phyloP scores from a whole-genome alignment of 75 land plant genomes.

The Larix kaempferi region DNA sequence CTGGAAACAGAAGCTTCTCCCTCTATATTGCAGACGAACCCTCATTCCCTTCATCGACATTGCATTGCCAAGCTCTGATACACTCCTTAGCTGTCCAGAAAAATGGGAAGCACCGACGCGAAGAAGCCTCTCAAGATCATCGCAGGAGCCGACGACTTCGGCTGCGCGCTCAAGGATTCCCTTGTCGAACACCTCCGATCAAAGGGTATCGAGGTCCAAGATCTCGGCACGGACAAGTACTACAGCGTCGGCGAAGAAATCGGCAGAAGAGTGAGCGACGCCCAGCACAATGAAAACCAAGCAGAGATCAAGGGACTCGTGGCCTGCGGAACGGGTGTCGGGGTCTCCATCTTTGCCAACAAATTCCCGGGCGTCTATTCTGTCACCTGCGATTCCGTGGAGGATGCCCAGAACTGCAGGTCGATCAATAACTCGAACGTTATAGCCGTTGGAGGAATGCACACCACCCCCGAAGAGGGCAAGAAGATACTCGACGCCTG shows the following conservation, averaged over 20 bases:
- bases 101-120: no score
- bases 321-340: constrained; percentile 95
- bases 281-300: constrained; percentile 8
- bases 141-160: constrained; percentile 83
- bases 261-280: constrained; percentile 60
- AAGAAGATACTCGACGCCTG: constrained; percentile 62
- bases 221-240: constrained; percentile 64
- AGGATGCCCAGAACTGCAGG: constrained; percentile 67
- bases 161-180: constrained; percentile 59
- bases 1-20: no score
- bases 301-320: constrained; percentile 54
- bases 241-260: constrained; percentile 70
- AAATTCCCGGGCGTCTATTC: constrained; percentile 80
- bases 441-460: constrained; percentile 64
- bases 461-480: constrained; percentile 46
- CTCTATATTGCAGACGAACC: no score
- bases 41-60: no score
- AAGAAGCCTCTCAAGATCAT: constrained; percentile 40
- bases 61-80: no score
- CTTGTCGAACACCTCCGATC: constrained; percentile 65
- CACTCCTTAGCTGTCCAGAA: no score
- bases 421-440: constrained; percentile 88
- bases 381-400: constrained; percentile 58
- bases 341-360: constrained; percentile 90
- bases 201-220: constrained; percentile 64